phyloP scores from a whole-genome alignment of 139 green algal species.

The Chlamydomonas sp. region DNA sequence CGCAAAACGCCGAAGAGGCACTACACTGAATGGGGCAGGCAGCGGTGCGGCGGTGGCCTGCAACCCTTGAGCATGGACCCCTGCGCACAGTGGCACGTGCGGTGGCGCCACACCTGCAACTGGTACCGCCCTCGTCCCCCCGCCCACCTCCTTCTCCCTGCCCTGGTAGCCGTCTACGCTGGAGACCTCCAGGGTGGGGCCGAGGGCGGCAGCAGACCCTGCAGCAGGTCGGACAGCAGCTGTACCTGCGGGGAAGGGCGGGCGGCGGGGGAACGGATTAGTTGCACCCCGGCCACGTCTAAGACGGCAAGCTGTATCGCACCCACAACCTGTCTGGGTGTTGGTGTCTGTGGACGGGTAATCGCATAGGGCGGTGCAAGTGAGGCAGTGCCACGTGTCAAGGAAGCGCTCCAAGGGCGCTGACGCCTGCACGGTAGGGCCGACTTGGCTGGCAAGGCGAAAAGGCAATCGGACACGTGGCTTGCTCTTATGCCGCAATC shows the following conservation, averaged over 20 bases:
- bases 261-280: not conserved
- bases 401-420: no score
- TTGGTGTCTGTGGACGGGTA: not conserved
- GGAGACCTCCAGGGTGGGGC: conserved; percentile 42
- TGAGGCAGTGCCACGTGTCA: no score
- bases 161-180: conserved; percentile 84
- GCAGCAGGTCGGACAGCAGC: conserved; percentile 18
- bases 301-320: not conserved
- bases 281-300: not conserved
- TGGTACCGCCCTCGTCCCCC: not conserved
- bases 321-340: not conserved
- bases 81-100: no score
- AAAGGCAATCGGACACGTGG: no score
- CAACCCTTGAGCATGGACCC: no score
- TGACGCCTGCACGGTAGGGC: no score
- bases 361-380: not conserved
- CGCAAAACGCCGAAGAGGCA: no score
- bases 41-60: no score
- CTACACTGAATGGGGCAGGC: no score
- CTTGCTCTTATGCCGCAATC: no score
- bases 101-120: not conserved
- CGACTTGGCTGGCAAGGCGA: no score
- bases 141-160: conserved; percentile 74
- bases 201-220: not conserved
- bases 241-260: conserved; percentile 16